phyloP scores from a whole-genome alignment of 257 asterid species.

The Penstemon newberryi region DNA sequence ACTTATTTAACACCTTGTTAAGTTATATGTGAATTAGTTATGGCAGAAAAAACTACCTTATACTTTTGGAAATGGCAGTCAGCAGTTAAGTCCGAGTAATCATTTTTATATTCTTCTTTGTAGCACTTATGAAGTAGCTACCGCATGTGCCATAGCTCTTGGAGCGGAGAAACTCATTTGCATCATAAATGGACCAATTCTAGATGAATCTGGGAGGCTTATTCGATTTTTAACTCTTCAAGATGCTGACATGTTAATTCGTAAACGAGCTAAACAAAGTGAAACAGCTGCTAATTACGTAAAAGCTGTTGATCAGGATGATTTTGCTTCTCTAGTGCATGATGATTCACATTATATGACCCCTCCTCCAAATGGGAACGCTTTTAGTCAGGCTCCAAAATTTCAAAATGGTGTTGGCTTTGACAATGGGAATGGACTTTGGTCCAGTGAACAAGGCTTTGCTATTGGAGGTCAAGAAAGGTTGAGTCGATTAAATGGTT shows the following conservation, averaged over 20 bases:
- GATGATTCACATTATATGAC: conserved; percentile 35
- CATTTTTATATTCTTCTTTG: conserved; percentile 29
- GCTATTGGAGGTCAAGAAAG: conserved; percentile 98
- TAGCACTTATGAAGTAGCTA: conserved; percentile 95
- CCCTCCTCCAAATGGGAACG: conserved; percentile 42
- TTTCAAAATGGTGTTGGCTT: conserved; percentile 99
- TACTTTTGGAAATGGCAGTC: neutral
- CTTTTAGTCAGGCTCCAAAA: conserved; percentile 48
- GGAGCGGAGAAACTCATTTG: conserved; percentile 89
- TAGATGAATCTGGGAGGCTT: conserved; percentile 71
- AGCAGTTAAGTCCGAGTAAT: conserved; percentile 10
- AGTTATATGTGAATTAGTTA: conserved; percentile 10
- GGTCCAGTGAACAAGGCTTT: conserved; percentile 88
- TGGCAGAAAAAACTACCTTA: neutral
- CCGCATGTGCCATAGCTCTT: conserved; percentile 94
- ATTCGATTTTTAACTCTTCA: conserved; percentile 79
- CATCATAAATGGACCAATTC: conserved; percentile 87
- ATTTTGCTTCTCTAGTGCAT: conserved; percentile 36
- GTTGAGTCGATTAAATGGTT: conserved; percentile 75
- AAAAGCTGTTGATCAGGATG: conserved; percentile 74
- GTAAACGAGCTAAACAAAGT: conserved; percentile 77
- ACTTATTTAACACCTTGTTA: neutral
- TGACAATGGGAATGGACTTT: conserved; percentile 84
- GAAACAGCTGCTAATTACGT: conserved; percentile 87
- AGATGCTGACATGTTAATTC: conserved; percentile 79